Conservation (phyloP, 306 rosid species). For the Heteromeles arbutifolia region DNA sequence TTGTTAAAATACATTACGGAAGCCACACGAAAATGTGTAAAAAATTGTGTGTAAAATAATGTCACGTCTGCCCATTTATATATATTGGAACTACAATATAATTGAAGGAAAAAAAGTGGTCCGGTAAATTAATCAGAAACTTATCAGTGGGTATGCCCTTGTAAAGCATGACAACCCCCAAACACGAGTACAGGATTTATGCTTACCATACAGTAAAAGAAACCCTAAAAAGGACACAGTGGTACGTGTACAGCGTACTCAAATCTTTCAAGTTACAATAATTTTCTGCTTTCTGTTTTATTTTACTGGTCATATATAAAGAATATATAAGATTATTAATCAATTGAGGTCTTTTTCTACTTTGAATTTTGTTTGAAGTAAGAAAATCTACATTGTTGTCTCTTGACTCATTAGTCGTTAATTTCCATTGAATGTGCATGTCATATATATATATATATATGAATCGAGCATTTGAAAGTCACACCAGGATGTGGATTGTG, state of each 20-base stretch:
- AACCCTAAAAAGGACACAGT: not conserved
- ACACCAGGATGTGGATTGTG: not conserved
- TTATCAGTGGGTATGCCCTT: not conserved
- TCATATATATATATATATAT: not conserved
- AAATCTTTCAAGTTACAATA: not conserved
- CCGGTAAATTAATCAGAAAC: not conserved
- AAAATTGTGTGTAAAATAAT: no score
- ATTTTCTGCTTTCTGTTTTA: not conserved
- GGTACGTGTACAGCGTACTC: not conserved
- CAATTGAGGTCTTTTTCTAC: not conserved
- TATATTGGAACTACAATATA: not conserved
- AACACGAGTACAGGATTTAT: not conserved
- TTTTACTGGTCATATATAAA: not conserved
- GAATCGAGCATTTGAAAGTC: not conserved
- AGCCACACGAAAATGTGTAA: no score
- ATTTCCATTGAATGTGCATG: not conserved
- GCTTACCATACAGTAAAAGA: not conserved
- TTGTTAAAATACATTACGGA: no score
- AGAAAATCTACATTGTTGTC: not conserved
- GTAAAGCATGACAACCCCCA: conserved; percentile 2
- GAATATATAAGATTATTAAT: not conserved
- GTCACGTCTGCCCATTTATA: not conserved
- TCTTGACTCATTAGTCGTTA: not conserved
- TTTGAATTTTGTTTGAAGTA: not conserved
- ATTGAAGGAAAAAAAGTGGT: not conserved